A percentile compares a stretch with the other conserved stretches of the same genome.
Evolutionary conservation across 495 filamentous ascomycete species (phyloP).

Genomic region (Parachaetomium inaequale): DNA sequence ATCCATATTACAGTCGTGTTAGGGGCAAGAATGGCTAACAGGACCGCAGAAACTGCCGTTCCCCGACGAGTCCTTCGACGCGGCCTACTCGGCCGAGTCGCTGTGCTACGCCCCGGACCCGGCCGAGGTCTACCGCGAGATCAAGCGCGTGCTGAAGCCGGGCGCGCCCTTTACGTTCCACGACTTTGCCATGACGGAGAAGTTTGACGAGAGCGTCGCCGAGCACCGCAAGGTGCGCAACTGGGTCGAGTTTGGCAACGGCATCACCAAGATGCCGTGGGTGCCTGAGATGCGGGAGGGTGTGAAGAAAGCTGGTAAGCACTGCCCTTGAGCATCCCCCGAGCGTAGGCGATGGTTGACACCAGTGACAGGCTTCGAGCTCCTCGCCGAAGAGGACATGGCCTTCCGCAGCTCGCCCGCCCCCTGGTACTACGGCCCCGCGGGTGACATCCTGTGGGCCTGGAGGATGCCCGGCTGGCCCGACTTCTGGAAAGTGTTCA

Average conservation of each 20-base stretch:
- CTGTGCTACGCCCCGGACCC: slow-evolving; percentile 22
- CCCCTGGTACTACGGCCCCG: slow-evolving; percentile 24
- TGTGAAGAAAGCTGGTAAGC: slow-evolving; percentile 15
- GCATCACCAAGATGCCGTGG: slow-evolving; percentile 19
- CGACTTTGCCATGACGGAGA: slow-evolving; percentile 27
- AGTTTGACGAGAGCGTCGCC: slow-evolving; percentile 12
- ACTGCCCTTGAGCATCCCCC: background rate
- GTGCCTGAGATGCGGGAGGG: slow-evolving; percentile 19
- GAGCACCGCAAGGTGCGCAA: slow-evolving; percentile 22
- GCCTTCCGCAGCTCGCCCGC: slow-evolving; percentile 13
- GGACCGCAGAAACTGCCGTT: slow-evolving; percentile 20
- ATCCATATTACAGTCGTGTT: background rate
- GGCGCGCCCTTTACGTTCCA: slow-evolving; percentile 20
- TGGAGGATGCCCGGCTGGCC: slow-evolving; percentile 10
- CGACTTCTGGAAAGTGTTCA: slow-evolving; percentile 23
- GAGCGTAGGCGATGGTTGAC: background rate
- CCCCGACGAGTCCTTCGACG: slow-evolving; percentile 23
- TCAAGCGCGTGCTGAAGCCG: slow-evolving; percentile 23
- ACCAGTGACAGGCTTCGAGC: slow-evolving; percentile 13
- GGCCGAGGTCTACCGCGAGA: slow-evolving; percentile 17
- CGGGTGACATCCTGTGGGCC: slow-evolving; percentile 18
- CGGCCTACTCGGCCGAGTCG: slow-evolving; percentile 21
- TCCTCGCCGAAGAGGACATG: slow-evolving; percentile 20
- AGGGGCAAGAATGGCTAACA: background rate
- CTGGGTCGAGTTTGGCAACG: slow-evolving; percentile 26